Base-by-base conservation (phyloP, 2,329 filamentous ascomycete genomes). In the Talaromyces sp. region DNA sequence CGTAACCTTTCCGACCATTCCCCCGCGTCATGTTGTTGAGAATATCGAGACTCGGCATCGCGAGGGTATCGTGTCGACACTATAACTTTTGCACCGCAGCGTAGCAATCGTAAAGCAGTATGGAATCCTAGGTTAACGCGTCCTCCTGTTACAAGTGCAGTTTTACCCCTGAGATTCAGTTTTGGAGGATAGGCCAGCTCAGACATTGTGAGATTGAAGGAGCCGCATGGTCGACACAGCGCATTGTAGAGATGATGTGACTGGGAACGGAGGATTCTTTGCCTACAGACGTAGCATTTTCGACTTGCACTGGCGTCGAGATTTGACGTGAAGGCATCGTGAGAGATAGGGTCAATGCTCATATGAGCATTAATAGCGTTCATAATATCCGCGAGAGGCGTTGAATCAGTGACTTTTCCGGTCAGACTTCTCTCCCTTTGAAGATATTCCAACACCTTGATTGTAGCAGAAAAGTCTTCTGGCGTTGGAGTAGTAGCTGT, bases 131-230 rank as follows among this genome's bases (percentile, higher is more conserved):
- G 65, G 48, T 74, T 74, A 27, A 75, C 65, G 21, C 74, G 65
- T 1, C 68, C 74, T 5, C 74, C 74, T 3, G 74, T 76, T 1
- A 75, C 69, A 6, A 75, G 66, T 0, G 74, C 73, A 2, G 67
- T 71, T 51, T 64, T 70, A 3, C 63, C 61, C 0, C 6, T 14
- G 3, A 74, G 58, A 12, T 66, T n/a, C 0, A 75, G 62, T 11
- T 68, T 70, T 11, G 63, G 32, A 0, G 72, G 73, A 8, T 68
- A 57, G 1, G 72, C 72, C 7, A 72, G 50, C 9, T 64, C 54
- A 11, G 68, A 69, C 17, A 63, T 65, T n/a, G 66, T 63, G 11
- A 71, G 61, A 48, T 75, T 76, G 63, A 76, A 76, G 11, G 65
- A 63, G 24, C 72, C 74, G 57, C 73, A 75, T 1, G 69, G 66